These are phyloP conservation scores for Ramularia endophylla DNA, from an alignment of 2,329 filamentous ascomycete genomes.

Conservation along the genomic window DNA sequence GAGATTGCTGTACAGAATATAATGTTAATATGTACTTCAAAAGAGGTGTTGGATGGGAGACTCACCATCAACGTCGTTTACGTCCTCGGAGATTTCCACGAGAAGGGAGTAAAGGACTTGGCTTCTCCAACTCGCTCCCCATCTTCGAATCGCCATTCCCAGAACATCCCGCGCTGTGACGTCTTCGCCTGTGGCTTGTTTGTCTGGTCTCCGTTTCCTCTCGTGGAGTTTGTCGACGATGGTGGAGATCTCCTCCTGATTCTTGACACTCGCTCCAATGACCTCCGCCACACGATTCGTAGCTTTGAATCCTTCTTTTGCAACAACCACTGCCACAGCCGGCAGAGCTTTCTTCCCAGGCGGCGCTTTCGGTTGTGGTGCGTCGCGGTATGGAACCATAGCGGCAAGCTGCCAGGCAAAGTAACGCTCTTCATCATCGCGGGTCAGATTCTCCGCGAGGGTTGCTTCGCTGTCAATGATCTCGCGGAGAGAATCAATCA, in stretches of 20 bases:
- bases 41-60: conserved; percentile 11
- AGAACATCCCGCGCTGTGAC: conserved; percentile 53
- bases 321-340: conserved; percentile 58
- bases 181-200: conserved; percentile 39
- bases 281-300: conserved; percentile 70
- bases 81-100: conserved; percentile 50
- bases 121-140: conserved; percentile 67
- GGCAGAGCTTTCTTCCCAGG: conserved; percentile 48
- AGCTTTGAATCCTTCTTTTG: conserved; percentile 70
- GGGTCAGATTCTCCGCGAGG: conserved; percentile 43
- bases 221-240: conserved; percentile 52
- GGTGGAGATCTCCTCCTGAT: conserved; percentile 57
- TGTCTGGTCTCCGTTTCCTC: conserved; percentile 40
- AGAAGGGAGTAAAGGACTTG: conserved; percentile 65
- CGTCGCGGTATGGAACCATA: conserved; percentile 65
- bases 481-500: conserved; percentile 58
- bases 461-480: conserved; percentile 37
- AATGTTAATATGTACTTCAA: conserved; percentile 5
- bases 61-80: conserved; percentile 40
- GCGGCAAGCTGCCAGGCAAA: conserved; percentile 72
- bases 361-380: conserved; percentile 35
- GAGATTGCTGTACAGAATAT: conserved; percentile 35
- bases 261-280: conserved; percentile 57
- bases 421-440: conserved; percentile 60
- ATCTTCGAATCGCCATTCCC: conserved; percentile 68